Evolutionary conservation across 2,329 filamentous ascomycete species (phyloP).

Genomic region (Fusarium coffeatum): DNA sequence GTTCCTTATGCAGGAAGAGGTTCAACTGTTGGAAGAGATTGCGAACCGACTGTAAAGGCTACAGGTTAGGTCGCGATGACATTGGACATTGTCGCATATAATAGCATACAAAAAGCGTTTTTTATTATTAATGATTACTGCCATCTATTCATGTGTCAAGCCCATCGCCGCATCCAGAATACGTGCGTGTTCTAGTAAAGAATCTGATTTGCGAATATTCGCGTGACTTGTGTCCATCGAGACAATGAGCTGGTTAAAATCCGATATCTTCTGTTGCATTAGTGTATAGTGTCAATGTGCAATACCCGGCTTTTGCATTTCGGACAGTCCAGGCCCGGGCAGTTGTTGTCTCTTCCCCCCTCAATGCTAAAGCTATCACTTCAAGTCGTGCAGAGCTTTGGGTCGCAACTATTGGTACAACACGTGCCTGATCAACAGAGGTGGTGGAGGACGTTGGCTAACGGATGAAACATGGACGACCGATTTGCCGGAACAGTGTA

Average conservation of each 20-base stretch:
- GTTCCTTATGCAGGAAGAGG: slow-evolving; percentile 54
- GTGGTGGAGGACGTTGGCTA: not conserved
- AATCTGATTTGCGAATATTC: not conserved
- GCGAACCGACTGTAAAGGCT: slow-evolving; percentile 48
- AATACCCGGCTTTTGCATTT: not conserved
- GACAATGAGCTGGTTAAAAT: not conserved
- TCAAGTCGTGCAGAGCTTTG: not conserved
- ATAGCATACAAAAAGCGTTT: not conserved
- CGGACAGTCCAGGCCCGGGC: no score
- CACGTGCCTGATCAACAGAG: not conserved
- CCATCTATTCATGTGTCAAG: not conserved
- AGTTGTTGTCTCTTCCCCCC: not conserved
- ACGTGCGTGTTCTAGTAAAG: not conserved
- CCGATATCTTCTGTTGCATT: not conserved
- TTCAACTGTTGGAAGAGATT: slow-evolving; percentile 52
- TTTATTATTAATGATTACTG: not conserved
- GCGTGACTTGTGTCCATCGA: not conserved
- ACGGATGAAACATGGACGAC: not conserved
- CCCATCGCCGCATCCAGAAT: not conserved
- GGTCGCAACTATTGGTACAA: not conserved
- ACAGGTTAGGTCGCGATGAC: not conserved
- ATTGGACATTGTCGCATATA: not conserved
- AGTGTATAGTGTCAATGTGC: not conserved
- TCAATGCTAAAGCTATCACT: not conserved
- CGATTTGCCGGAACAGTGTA: not conserved